Evolutionary conservation across 108 stramenopile genomes (phyloP).

Genomic region (Heterococcus sp.): DNA sequence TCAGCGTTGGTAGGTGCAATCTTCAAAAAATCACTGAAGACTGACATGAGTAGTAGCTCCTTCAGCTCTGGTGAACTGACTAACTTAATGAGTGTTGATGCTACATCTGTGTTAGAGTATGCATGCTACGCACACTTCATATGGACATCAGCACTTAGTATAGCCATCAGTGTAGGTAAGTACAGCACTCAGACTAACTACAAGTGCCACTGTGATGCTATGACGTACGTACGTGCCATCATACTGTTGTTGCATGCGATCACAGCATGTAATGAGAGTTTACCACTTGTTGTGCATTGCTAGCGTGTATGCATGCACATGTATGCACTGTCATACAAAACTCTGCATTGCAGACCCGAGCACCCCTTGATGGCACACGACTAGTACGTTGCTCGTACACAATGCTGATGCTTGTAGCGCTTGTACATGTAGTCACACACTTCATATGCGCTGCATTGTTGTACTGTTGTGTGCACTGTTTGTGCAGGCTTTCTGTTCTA

Average conservation of each 20-base stretch:
- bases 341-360: no score
- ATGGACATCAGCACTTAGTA: slow-evolving; percentile 25
- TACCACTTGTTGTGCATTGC: no score
- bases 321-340: no score
- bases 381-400: not conserved
- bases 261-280: no score
- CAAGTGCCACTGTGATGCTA: no score
- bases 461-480: slow-evolving; percentile 2
- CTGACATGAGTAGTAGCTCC: slow-evolving; percentile 4
- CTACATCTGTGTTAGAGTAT: slow-evolving; percentile 21
- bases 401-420: not conserved
- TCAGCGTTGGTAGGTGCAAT: not conserved
- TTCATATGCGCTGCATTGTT: not conserved
- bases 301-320: no score
- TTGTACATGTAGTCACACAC: no score
- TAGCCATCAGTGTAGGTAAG: slow-evolving; percentile 17
- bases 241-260: no score
- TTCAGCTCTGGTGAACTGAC: slow-evolving; percentile 40
- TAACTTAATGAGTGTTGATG: slow-evolving; percentile 42
- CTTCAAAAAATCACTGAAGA: slow-evolving; percentile 4
- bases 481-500: slow-evolving; percentile 41
- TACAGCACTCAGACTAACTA: no score
- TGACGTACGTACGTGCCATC: no score
- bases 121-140: slow-evolving; percentile 44
- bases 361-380: not conserved